Evolutionary conservation across 140 eudicot species (phyloP).

Genomic region (Erigeron philadelphicus): DNA sequence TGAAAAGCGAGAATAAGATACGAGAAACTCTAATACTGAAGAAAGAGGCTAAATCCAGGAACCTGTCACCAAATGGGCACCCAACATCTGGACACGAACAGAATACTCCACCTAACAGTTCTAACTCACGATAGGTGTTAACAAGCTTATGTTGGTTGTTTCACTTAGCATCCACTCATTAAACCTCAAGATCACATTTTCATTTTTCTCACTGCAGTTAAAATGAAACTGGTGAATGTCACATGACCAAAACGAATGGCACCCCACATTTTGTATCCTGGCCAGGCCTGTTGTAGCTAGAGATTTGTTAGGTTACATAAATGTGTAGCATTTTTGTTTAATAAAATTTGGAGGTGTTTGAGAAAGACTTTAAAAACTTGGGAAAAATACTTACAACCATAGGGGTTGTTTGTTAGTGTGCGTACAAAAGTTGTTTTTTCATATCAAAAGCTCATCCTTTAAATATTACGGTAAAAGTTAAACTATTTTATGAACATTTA

Average conservation of each 20-base stretch:
- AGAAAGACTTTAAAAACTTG: not conserved
- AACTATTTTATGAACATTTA: too few relatives aligned
- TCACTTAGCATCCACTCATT: not conserved
- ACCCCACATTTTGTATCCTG: not conserved
- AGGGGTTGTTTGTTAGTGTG: too few relatives aligned
- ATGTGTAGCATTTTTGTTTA: constrained; percentile 18
- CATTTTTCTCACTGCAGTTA: not conserved
- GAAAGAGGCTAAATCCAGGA: constrained; percentile 32
- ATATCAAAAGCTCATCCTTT: too few relatives aligned
- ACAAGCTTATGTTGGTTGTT: not conserved
- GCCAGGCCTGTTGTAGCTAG: constrained; percentile 20
- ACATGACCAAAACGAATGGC: constrained; percentile 14
- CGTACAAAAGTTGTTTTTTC: too few relatives aligned
- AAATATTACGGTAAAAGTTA: too few relatives aligned
- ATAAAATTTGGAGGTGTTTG: constrained; percentile 1
- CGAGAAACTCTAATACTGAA: constrained; percentile 41
- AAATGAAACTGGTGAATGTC: constrained; percentile 19
- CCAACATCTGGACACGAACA: constrained; percentile 33
- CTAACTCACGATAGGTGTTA: constrained; percentile 26
- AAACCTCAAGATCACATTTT: constrained; percentile 11
- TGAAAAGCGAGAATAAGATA: constrained; percentile 49
- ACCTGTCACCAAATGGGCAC: constrained; percentile 59
- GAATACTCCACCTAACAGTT: constrained; percentile 22
- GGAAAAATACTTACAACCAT: too few relatives aligned
- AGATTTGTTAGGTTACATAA: constrained; percentile 20